Base-by-base conservation (phyloP, 2,329 filamentous ascomycete species). In the Paracoccidioides brasiliensis region DNA sequence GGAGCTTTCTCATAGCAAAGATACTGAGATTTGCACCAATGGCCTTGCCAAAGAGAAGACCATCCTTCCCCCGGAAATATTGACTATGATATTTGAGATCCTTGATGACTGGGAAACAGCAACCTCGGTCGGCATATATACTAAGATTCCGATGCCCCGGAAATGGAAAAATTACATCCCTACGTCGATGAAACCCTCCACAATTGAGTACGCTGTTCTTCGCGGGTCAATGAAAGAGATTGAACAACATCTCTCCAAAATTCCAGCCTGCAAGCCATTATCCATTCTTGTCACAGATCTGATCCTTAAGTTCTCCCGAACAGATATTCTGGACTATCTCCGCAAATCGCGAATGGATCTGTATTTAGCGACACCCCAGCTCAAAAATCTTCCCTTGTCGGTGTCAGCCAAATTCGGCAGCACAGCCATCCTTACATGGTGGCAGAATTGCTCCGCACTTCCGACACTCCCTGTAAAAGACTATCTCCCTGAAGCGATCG, bases 31-130 rank as follows among this genome's bases (percentile, higher is more conserved):
- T 3, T 10, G 12, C 10, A 42, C 15, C 28, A 52, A 1, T 6
- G 37, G 12, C 10, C 30, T 30, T 30, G 6, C 37, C 49, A 52
- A 52, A 6, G 38, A 52, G 22, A 41, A 42, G 15, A 54, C 57
- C 45, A 44, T 53, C 30, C 74, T 97, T 0, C 91, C 91, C 0
- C 82, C 86, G 0, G 91, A 97, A 70, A 79, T 96, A 42, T 95
- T 90, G 89, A 85, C 85, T 37, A 85, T 91, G 56, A 86, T 97
- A 50, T 82, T 96, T 45, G 87, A 73, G 53, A 66, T 94, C 60
- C 81, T 90, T 0, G 83, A 83, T 45, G 91, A 97, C 68, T 97
- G 91, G 91, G 91, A 96, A 70, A 76, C 94, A 22, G 86, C 91
- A 8, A 84, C 84, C 61, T 85, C 87, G 0, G 76, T 96, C 5